Evolutionary conservation across 805 yeast genomes (phyloP).

Genomic region (Suhomyces xylopsoci): DNA sequence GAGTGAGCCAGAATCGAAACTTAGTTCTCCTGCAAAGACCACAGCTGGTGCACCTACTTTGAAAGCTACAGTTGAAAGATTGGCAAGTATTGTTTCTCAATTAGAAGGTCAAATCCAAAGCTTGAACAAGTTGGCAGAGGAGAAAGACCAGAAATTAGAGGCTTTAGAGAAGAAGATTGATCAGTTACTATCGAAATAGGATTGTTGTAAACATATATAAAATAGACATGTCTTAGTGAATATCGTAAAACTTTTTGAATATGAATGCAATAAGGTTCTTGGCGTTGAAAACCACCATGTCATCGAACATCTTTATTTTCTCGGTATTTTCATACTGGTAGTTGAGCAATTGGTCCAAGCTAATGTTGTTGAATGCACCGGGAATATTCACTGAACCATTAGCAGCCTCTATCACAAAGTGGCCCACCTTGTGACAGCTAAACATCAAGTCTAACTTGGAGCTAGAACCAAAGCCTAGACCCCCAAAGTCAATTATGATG

Average conservation of each 20-base stretch:
- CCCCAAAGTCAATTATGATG: constrained; percentile 58
- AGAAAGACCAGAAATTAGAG: constrained; percentile 61
- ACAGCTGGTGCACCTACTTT: constrained; percentile 53
- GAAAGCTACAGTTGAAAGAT: constrained; percentile 67
- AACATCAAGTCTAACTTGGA: constrained; percentile 73
- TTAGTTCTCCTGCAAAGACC: constrained; percentile 20
- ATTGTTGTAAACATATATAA: neutral
- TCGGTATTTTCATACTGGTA: constrained; percentile 68
- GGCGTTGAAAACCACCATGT: constrained; percentile 66
- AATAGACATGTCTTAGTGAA: constrained; percentile 11
- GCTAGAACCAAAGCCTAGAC: constrained; percentile 48
- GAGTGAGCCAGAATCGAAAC: constrained; percentile 3
- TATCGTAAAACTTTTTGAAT: constrained; percentile 71
- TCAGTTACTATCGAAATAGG: constrained; percentile 42
- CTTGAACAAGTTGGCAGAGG: constrained; percentile 52
- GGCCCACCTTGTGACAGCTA: constrained; percentile 70
- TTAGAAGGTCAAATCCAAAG: constrained; percentile 55
- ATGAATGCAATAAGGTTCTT: constrained; percentile 65
- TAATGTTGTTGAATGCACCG: constrained; percentile 53
- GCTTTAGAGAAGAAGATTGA: constrained; percentile 62
- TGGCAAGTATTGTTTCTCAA: constrained; percentile 54
- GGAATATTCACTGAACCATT: constrained; percentile 67
- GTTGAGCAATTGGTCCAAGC: constrained; percentile 68
- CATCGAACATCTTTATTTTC: constrained; percentile 57
- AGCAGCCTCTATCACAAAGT: constrained; percentile 71